Conservation (phyloP, 164 flowering plant species). For the Platanus orientalis region DNA sequence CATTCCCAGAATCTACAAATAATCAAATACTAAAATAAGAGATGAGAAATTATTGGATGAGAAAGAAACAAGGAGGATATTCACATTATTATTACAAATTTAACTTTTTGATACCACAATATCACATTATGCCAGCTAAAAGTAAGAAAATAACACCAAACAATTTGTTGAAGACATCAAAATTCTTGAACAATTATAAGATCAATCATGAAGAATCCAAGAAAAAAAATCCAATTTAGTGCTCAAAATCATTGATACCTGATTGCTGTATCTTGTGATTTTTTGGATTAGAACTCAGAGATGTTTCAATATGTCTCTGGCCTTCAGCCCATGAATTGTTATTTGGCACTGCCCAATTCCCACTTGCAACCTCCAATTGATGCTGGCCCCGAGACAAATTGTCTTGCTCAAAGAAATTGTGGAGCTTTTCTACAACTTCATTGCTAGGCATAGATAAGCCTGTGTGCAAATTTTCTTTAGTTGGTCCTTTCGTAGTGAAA, state of each 20-base stretch:
- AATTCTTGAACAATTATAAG: background rate
- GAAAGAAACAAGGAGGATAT: background rate
- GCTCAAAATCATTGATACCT: conserved; percentile 34
- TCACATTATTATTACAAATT: background rate
- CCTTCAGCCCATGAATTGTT: conserved; percentile 52
- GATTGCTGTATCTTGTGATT: conserved; percentile 37
- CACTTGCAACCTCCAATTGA: conserved; percentile 46
- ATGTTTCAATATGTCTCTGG: conserved; percentile 40
- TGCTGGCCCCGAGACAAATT: conserved; percentile 47
- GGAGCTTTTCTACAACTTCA: conserved; percentile 76
- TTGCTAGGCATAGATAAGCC: conserved; percentile 83
- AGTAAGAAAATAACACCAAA: background rate
- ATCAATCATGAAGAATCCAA: background rate
- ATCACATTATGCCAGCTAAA: background rate
- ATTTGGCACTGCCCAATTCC: conserved; percentile 44
- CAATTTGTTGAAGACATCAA: background rate
- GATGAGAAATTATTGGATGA: background rate
- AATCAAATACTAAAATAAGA: background rate
- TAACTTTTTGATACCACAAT: background rate
- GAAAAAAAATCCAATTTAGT: background rate
- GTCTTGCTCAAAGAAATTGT: conserved; percentile 79
- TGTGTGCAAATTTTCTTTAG: conserved; percentile 23
- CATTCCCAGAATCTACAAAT: conserved; percentile 38
- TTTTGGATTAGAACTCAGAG: conserved; percentile 37
- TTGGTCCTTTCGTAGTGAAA: conserved; percentile 10